phyloP scores from a whole-genome alignment of 352 stramenopile genomes.

The Pilasporangium apinafurcum region DNA sequence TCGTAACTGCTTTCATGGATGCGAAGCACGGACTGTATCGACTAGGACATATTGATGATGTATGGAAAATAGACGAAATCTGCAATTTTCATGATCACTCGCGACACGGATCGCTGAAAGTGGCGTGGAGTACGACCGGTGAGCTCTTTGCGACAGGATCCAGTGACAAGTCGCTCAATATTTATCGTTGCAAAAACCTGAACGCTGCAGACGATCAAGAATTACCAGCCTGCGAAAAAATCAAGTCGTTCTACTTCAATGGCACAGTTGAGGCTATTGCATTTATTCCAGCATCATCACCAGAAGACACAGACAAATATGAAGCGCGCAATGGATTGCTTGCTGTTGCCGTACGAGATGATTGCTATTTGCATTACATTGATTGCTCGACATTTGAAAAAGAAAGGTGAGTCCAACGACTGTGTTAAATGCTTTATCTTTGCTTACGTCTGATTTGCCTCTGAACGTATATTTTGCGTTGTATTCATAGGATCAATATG shows the following conservation, averaged over 20 bases:
- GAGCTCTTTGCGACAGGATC: conserved; percentile 61
- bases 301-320: neutral
- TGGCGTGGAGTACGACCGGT: conserved; percentile 53
- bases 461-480: no score
- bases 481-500: conserved; percentile 66
- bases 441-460: neutral
- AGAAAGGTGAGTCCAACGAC: conserved; percentile 31
- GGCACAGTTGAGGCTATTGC: conserved; percentile 59
- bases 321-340: conserved; percentile 30
- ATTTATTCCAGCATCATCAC: conserved; percentile 32
- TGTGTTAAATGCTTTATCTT: neutral
- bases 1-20: conserved; percentile 71
- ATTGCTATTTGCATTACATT: conserved; percentile 84
- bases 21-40: conserved; percentile 51
- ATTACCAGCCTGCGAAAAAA: conserved; percentile 32
- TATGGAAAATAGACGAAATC: conserved; percentile 36
- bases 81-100: conserved; percentile 63
- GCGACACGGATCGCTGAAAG: conserved; percentile 54
- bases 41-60: conserved; percentile 18
- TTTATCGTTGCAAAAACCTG: conserved; percentile 46
- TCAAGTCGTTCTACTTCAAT: conserved; percentile 86
- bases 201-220: neutral
- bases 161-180: conserved; percentile 67
- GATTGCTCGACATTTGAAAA: conserved; percentile 77
- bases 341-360: conserved; percentile 61